Conservation (phyloP, 371 early-diverging fungal species). For the Syncephalastrum sp. region DNA sequence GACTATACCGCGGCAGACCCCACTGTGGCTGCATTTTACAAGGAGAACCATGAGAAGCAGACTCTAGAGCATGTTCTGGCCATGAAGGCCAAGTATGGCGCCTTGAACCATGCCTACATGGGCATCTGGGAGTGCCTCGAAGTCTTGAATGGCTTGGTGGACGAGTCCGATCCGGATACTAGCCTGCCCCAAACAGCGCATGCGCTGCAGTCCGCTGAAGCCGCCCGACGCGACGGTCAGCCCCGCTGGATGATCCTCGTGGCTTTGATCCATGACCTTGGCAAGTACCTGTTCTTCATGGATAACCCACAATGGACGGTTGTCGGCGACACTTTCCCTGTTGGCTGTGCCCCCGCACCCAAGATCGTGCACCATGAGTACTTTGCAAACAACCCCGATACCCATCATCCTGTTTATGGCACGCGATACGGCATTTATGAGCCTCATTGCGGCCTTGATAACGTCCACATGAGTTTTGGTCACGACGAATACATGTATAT, state of each 20-base stretch:
- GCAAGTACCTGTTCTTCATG: conserved; percentile 50
- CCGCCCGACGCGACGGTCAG: conserved; percentile 47
- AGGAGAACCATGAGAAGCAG: conserved; percentile 45
- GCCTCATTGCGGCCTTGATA: conserved; percentile 51
- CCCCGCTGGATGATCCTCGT: conserved; percentile 56
- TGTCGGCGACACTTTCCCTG: conserved; percentile 15
- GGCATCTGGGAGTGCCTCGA: conserved; percentile 58
- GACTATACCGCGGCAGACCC: conserved; percentile 32
- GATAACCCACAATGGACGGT: conserved; percentile 60
- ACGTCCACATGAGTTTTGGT: conserved; percentile 54
- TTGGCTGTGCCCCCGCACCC: conserved; percentile 12
- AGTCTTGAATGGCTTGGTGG: conserved; percentile 46
- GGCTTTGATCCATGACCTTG: conserved; percentile 58
- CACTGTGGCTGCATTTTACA: conserved; percentile 29
- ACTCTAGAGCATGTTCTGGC: conserved; percentile 35
- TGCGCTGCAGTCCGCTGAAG: conserved; percentile 59
- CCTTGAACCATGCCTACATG: conserved; percentile 32
- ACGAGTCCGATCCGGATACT: conserved; percentile 54
- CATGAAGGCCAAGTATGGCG: conserved; percentile 28
- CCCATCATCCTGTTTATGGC: conserved; percentile 27
- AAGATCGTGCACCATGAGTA: conserved; percentile 48
- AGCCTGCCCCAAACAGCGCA: conserved; percentile 51
- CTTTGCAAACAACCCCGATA: conserved; percentile 50
- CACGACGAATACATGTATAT: conserved; percentile 63
- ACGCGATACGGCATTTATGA: conserved; percentile 52